A percentile compares a stretch with the other conserved stretches of the same genome.
phyloP scores from a whole-genome alignment of 176 grass and related monocot genomes.

The Oryza punctata region DNA sequence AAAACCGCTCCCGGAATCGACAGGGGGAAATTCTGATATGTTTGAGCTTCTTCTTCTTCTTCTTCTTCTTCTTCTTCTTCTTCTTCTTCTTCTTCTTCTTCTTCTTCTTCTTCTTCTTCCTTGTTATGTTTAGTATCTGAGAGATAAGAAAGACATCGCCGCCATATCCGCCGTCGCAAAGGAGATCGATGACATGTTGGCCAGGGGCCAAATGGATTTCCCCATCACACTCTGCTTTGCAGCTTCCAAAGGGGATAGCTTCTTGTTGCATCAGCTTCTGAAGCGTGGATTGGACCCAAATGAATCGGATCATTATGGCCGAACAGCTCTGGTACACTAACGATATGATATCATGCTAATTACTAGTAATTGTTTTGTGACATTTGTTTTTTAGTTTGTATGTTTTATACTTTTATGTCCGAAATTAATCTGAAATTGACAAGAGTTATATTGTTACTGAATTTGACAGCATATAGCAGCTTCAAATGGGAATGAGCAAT shows the following conservation, averaged over 20 bases:
- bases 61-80: background rate
- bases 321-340: conserved; percentile 56
- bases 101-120: background rate
- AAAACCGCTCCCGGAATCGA: background rate
- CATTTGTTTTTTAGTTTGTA: background rate
- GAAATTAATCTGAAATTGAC: background rate
- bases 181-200: conserved; percentile 76
- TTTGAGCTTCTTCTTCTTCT: background rate
- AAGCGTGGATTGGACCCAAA: conserved; percentile 59
- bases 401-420: background rate
- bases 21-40: background rate
- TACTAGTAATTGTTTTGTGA: background rate
- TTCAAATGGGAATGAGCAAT: conserved; percentile 60
- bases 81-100: background rate
- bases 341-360: background rate
- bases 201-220: conserved; percentile 61
- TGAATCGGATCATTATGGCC: conserved; percentile 62
- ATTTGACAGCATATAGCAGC: conserved; percentile 70
- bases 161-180: conserved; percentile 39
- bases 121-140: conserved; percentile 62
- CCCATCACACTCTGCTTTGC: conserved; percentile 72
- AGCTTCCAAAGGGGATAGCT: conserved; percentile 59
- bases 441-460: background rate
- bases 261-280: conserved; percentile 65
- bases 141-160: conserved; percentile 48